These are phyloP conservation scores for Chenopodium berlandieri DNA, from an alignment of 148 eudicot genomes.

Conservation along the genomic window DNA sequence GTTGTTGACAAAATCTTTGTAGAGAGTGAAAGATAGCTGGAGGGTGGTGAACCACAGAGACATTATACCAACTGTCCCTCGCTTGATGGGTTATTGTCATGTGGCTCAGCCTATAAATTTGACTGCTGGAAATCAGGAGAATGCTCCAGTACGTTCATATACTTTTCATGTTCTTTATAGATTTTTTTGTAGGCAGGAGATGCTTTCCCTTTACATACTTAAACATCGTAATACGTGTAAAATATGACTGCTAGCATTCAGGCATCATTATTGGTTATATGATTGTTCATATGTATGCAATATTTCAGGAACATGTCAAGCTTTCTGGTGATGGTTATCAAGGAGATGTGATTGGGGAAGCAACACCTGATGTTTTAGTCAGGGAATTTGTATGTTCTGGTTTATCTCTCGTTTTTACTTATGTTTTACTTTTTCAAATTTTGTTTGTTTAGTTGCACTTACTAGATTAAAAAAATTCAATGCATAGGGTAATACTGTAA, in stretches of 20 bases:
- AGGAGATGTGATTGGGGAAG: slow-evolving; percentile 85
- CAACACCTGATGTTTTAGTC: slow-evolving; percentile 89
- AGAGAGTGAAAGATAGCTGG: slow-evolving; percentile 98
- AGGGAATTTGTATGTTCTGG: slow-evolving; percentile 79
- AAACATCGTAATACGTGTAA: neutral
- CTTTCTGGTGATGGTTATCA: slow-evolving; percentile 73
- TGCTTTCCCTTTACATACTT: slow-evolving; percentile 1
- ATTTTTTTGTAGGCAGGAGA: neutral
- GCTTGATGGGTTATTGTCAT: slow-evolving; percentile 99
- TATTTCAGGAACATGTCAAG: slow-evolving; percentile 63
- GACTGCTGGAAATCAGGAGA: slow-evolving; percentile 52
- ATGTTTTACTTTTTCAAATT: neutral
- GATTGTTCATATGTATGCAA: slow-evolving; percentile 18
- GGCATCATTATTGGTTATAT: neutral
- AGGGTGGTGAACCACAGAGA: slow-evolving; percentile 97
- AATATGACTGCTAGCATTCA: neutral
- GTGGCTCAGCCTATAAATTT: slow-evolving; percentile 94
- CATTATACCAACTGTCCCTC: slow-evolving; percentile 96
- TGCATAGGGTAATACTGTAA: too few species aligned
- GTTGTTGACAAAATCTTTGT: slow-evolving; percentile 29
- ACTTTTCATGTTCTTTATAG: slow-evolving; percentile 7
- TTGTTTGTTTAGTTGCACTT: too few species aligned
- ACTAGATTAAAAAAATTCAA: too few species aligned
- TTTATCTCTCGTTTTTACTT: neutral
- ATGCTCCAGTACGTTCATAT: slow-evolving; percentile 45